Base-by-base conservation (phyloP, 73 alveolate genomes). In the Breviolum minutum region DNA sequence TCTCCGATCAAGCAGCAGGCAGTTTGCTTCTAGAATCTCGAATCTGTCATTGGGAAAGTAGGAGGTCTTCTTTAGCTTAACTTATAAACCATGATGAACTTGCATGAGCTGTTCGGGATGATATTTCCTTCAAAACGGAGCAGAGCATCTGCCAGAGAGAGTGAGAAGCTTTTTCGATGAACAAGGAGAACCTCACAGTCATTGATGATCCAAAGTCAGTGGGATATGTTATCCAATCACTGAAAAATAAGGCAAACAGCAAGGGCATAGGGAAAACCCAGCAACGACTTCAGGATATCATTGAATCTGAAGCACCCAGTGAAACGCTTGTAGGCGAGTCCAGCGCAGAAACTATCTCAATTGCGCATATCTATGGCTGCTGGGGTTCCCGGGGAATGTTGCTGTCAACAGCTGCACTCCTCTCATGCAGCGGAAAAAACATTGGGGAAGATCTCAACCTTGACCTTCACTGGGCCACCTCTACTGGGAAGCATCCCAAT, bases 1-100 rank as follows among this genome's bases (percentile, higher is more conserved):
- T 12, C 54, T 40, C 54, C 86, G 86, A 17, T 62, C 86, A 77
- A 77, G 63, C 86, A n/a, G 63, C 86, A 77, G 62, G 86, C 86
- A 77, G 54, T 40, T 0, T 3, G 54, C 3, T 40, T 40, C 54
- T 40, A 40, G 54, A 40, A 40, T 40, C 3, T 40, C 54, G 54
- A 40, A 40, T 40, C 54, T 40, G 54, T 40, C 54, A 40, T 40
- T 40, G 54, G 54, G 54, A 40, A 0, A 40, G 0, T 40, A 40
- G 54, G 54, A 40, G 0, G 54, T 40, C 54, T 40, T 2, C 7
- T 11, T 16, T 6, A 22, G 82, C 82, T 22, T 22, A 17, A 73
- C 48, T 2, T 17, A 16, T 22, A 20, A 8, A 13, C 16, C 80
- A 8, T 71, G 81, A 17, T 22, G 81, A 30, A 22, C 3, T 20